Evolutionary conservation across 2,329 filamentous ascomycete genomes (phyloP).

Genomic region (Trichoderma brevicompactum): DNA sequence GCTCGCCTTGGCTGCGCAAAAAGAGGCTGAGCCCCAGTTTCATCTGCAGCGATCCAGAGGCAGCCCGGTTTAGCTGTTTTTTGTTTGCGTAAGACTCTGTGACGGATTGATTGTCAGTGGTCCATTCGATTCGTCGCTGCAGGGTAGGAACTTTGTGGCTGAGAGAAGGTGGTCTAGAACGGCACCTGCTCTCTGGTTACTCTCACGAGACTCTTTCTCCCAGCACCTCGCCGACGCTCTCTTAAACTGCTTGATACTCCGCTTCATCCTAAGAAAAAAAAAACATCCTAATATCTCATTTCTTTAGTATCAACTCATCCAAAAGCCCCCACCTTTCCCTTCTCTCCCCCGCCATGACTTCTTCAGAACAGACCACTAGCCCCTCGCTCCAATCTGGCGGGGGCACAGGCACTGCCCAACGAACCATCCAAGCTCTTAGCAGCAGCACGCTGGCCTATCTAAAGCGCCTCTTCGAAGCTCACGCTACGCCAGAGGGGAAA

Average conservation of each 20-base stretch:
- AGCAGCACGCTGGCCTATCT: slow-evolving; percentile 49
- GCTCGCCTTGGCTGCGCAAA: slow-evolving; percentile 1
- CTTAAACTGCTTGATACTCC: not conserved
- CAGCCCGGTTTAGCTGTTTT: not conserved
- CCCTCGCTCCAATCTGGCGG: slow-evolving; percentile 51
- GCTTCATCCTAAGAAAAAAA: not conserved
- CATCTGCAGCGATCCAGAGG: slow-evolving; percentile 18
- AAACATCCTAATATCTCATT: not conserved
- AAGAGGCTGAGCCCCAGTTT: slow-evolving; percentile 19
- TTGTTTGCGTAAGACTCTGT: not conserved
- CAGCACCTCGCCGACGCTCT: not conserved
- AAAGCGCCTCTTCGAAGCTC: slow-evolving; percentile 51
- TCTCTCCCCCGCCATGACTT: slow-evolving; percentile 17
- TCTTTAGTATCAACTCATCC: not conserved
- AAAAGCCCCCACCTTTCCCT: not conserved
- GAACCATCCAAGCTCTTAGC: slow-evolving; percentile 49
- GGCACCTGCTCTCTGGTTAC: not conserved
- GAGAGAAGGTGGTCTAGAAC: not conserved
- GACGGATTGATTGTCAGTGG: not conserved
- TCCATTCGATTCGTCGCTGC: not conserved
- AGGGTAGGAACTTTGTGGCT: not conserved
- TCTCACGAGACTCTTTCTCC: not conserved
- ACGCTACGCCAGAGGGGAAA: slow-evolving; percentile 47
- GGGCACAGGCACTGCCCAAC: slow-evolving; percentile 49
- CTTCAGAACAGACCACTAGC: not conserved